Evolutionary conservation across 805 yeast species (phyloP).

Genomic region (Tetrapisispora taiwanensis): DNA sequence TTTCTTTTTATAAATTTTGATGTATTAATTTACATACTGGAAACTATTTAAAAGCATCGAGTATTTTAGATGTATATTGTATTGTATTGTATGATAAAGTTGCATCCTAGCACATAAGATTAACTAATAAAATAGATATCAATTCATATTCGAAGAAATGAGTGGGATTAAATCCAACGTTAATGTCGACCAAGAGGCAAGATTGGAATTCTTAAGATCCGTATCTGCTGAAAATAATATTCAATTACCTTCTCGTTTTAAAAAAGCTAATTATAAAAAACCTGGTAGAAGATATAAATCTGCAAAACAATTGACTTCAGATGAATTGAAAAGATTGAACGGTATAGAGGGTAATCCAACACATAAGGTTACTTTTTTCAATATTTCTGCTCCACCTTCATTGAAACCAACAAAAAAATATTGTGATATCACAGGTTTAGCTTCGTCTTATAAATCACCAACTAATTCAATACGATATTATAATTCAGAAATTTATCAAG

Average conservation of each 20-base stretch:
- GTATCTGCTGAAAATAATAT: conserved; percentile 17
- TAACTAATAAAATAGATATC: no score
- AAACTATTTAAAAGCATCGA: no score
- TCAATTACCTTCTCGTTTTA: conserved; percentile 41
- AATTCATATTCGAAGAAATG: neutral
- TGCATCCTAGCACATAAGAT: no score
- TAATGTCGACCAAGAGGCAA: conserved; percentile 8
- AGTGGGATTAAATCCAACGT: neutral
- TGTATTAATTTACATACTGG: no score
- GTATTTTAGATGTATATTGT: no score
- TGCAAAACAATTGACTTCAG: conserved; percentile 58
- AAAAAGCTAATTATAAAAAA: conserved; percentile 41
- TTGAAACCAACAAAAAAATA: conserved; percentile 69
- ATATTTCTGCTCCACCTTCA: conserved; percentile 80
- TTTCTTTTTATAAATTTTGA: no score
- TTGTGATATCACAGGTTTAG: conserved; percentile 89
- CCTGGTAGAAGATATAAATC: conserved; percentile 63
- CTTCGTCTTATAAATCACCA: conserved; percentile 66
- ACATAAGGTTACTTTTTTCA: conserved; percentile 48
- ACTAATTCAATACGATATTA: conserved; percentile 66
- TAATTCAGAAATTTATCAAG: conserved; percentile 72
- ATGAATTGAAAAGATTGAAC: conserved; percentile 62
- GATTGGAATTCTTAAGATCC: conserved; percentile 21
- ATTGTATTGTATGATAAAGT: no score
- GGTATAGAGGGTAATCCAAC: conserved; percentile 6